Base-by-base conservation (phyloP, 2,329 filamentous ascomycete genomes). In the Aspergillus tamarii region DNA sequence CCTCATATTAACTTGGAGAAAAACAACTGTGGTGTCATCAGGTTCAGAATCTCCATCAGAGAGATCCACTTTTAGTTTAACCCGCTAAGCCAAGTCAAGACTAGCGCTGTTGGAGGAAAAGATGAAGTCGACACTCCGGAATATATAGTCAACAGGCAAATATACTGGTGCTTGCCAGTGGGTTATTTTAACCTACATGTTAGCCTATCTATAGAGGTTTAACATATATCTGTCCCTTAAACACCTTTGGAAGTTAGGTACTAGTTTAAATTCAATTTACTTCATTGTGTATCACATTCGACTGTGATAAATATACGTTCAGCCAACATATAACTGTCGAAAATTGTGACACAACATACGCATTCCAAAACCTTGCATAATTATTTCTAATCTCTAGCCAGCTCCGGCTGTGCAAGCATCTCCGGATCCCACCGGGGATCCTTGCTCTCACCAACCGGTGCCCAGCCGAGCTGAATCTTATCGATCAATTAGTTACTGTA, bases 391-490 rank as follows among this genome's bases (percentile, higher is more conserved):
- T 55, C 61, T 39, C 65, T 58, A 14, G 66, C 63, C 4, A 34
- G 57, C 62, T 69, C 67, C 12, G 65, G 64, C 36, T 70, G 48
- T 6, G 67, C 67, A 48, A 69, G 57, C 39, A 69, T 67, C 23
- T 64, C 61, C 10, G 45, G 41, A 58, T 70, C 68, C 69, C 69
- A 70, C 41, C 67, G 56, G n/a, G 69, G 66, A 59, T 70, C 69
- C 11, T 62, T 43, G 39, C 65, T 69, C 41, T 67, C 65, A 7
- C 57, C 58, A 36, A 70, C 66, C 1, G 69, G 67, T 26, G 66
- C 69, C 69, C 69, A 70, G 4, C 66, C 67, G 3, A 70, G 60
- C 53, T 70, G 68, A 41, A 70, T 69, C 67, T 69, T 36, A 16
- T 16, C 26, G n/a, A 23, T 39, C 30, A 48, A 50, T 30, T 1